phyloP scores from a whole-genome alignment of 2,329 filamentous ascomycete genomes.

The Paracamarosporium sp. region DNA sequence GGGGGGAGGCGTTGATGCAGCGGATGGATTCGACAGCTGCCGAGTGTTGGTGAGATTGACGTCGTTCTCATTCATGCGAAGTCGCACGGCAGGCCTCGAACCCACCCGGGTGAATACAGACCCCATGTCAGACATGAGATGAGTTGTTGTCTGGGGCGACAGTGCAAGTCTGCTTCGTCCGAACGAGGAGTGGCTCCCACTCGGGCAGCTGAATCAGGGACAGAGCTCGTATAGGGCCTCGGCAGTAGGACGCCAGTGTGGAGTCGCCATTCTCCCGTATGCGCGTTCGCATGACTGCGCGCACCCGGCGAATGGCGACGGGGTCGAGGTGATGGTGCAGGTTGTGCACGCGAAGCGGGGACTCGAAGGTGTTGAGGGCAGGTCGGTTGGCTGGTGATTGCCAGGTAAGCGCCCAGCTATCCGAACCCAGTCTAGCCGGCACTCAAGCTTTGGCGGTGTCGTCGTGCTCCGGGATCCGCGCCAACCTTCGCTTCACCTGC shows the following conservation, averaged over 20 bases:
- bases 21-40: slow-evolving; percentile 31
- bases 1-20: slow-evolving; percentile 42
- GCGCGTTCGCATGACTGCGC: slow-evolving; percentile 44
- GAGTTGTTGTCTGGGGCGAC: slow-evolving; percentile 9
- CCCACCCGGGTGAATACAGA: slow-evolving; percentile 4
- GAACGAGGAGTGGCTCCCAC: slow-evolving; percentile 11
- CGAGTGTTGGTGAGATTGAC: slow-evolving; percentile 6
- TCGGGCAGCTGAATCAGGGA: slow-evolving; percentile 32
- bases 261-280: slow-evolving; percentile 18
- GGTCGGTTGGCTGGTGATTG: slow-evolving; percentile 18
- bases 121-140: slow-evolving; percentile 25
- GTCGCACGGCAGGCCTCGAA: slow-evolving; percentile 20
- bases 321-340: slow-evolving; percentile 31
- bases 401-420: slow-evolving; percentile 22
- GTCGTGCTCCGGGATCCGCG: background rate
- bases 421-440: slow-evolving; percentile 10
- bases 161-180: background rate
- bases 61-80: slow-evolving; percentile 8
- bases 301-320: slow-evolving; percentile 35
- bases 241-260: slow-evolving; percentile 19
- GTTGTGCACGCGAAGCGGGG: slow-evolving; percentile 37
- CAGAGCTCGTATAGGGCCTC: slow-evolving; percentile 13
- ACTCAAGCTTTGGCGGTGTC: slow-evolving; percentile 18
- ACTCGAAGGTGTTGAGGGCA: slow-evolving; percentile 25
- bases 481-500: slow-evolving; percentile 3